Percentiles rank a stretch among this genome's conserved stretches.
Conservation (phyloP, 805 yeast species). For the Naumovozyma baii region DNA sequence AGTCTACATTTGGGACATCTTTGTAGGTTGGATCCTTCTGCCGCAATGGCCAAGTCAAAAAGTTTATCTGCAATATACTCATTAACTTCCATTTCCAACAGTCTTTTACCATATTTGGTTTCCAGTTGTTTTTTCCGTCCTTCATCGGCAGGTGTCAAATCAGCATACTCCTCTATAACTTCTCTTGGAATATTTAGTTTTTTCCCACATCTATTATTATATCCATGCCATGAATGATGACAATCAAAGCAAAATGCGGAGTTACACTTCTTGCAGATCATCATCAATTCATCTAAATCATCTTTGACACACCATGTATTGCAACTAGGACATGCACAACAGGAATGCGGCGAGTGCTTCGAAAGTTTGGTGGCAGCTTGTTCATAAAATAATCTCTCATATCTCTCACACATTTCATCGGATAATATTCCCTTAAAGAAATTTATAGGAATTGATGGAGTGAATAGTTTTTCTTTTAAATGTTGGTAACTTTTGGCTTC, state of each 20-base stretch:
- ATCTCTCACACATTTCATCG: constrained; percentile 30
- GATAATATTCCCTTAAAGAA: constrained; percentile 30
- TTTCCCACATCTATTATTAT: constrained; percentile 36
- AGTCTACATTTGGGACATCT: constrained; percentile 45
- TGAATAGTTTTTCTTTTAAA: constrained; percentile 34
- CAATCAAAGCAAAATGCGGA: constrained; percentile 50
- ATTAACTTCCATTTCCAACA: constrained; percentile 35
- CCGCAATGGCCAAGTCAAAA: constrained; percentile 36
- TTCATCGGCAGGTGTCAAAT: constrained; percentile 21
- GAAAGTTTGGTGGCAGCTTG: constrained; percentile 37
- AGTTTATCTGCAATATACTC: constrained; percentile 40
- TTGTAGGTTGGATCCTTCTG: constrained; percentile 35
- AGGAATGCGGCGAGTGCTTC: constrained; percentile 38
- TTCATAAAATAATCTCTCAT: constrained; percentile 30
- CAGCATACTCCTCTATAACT: constrained; percentile 31
- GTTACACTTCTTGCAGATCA: constrained; percentile 41
- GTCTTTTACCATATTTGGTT: constrained; percentile 37
- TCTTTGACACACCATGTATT: constrained; percentile 38
- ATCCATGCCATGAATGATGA: constrained; percentile 54
- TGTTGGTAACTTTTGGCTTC: constrained; percentile 19
- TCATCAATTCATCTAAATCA: constrained; percentile 37
- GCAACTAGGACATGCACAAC: constrained; percentile 48
- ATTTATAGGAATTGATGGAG: constrained; percentile 32
- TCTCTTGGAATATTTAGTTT: constrained; percentile 24
- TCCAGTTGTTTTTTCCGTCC: constrained; percentile 30